These are phyloP conservation scores for Erodium moschatum DNA, from an alignment of 441 rosid genomes.

Conservation along the genomic window DNA sequence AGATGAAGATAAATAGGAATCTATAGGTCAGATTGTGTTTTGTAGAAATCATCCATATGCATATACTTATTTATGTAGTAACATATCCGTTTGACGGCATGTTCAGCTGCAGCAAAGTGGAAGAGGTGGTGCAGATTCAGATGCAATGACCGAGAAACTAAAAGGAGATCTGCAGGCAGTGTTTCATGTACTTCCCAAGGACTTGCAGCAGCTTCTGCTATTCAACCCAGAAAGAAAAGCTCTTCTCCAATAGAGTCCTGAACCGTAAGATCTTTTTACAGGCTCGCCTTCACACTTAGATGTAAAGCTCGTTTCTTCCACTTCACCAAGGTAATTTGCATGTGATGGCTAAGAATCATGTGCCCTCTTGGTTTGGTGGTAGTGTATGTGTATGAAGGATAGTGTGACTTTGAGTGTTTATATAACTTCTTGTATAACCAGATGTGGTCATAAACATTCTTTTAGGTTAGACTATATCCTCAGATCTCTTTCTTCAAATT, in stretches of 20 bases:
- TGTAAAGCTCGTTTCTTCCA: constrained; percentile 20
- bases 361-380: constrained; percentile 17
- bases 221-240: constrained; percentile 73
- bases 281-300: constrained; percentile 22
- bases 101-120: constrained; percentile 49
- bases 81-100: constrained; percentile 10
- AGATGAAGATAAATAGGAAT: no score
- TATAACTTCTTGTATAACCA: constrained; percentile 14
- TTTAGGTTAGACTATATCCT: constrained; percentile 27
- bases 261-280: constrained; percentile 28
- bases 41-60: not conserved
- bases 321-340: constrained; percentile 23
- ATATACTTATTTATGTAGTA: not conserved
- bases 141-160: constrained; percentile 51
- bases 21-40: no score
- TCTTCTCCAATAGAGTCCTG: constrained; percentile 45
- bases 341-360: constrained; percentile 13
- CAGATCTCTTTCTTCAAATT: constrained; percentile 1
- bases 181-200: constrained; percentile 64
- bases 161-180: constrained; percentile 65
- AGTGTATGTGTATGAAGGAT: constrained; percentile 13
- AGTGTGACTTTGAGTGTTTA: constrained; percentile 12
- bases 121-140: constrained; percentile 34
- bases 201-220: constrained; percentile 81
- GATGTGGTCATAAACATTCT: constrained; percentile 18